These are phyloP conservation scores for Paradendryphiella salina DNA, from an alignment of 2,329 filamentous ascomycete species.

Conservation along the genomic window DNA sequence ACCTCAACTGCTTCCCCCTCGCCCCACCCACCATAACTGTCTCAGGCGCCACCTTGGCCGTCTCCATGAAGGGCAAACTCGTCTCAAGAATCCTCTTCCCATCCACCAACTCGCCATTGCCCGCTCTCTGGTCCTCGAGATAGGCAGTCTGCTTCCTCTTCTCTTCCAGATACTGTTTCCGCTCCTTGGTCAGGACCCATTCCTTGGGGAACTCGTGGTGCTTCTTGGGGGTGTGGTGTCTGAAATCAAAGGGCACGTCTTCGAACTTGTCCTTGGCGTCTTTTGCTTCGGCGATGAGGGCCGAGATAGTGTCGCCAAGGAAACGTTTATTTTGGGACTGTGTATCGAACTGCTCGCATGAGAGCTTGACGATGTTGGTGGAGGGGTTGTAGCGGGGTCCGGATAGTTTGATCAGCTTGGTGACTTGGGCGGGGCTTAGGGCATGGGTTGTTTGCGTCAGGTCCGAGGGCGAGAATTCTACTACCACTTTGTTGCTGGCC, in stretches of 20 bases:
- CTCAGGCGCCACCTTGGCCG: slow-evolving; percentile 13
- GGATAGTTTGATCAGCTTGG: slow-evolving; percentile 85
- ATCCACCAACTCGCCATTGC: slow-evolving; percentile 61
- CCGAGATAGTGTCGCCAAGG: slow-evolving; percentile 75
- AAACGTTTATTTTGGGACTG: slow-evolving; percentile 98
- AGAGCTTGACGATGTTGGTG: slow-evolving; percentile 82
- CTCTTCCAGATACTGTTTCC: slow-evolving; percentile 66
- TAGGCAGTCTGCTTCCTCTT: slow-evolving; percentile 58
- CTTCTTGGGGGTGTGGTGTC: slow-evolving; percentile 74
- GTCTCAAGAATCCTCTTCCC: slow-evolving; percentile 50
- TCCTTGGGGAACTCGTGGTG: slow-evolving; percentile 74
- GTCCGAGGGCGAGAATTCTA: slow-evolving; percentile 80
- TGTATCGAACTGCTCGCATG: slow-evolving; percentile 83
- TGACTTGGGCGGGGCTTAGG: slow-evolving; percentile 67
- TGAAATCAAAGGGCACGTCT: slow-evolving; percentile 85
- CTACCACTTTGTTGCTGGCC: slow-evolving; percentile 88
- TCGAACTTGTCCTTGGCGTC: slow-evolving; percentile 79
- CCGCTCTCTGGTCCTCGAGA: slow-evolving; percentile 59
- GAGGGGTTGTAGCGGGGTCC: slow-evolving; percentile 87
- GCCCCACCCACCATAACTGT: slow-evolving; percentile 25
- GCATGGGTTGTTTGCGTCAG: slow-evolving; percentile 69
- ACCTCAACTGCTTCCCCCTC: slow-evolving; percentile 16
- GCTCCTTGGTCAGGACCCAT: slow-evolving; percentile 77
- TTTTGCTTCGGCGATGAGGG: slow-evolving; percentile 72
- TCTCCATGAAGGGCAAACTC: slow-evolving; percentile 31